A percentile compares a stretch with the other conserved stretches of the same genome.
Evolutionary conservation across 371 early-diverging fungal species (phyloP).

Genomic region (Apophysomyces ossiformis): DNA sequence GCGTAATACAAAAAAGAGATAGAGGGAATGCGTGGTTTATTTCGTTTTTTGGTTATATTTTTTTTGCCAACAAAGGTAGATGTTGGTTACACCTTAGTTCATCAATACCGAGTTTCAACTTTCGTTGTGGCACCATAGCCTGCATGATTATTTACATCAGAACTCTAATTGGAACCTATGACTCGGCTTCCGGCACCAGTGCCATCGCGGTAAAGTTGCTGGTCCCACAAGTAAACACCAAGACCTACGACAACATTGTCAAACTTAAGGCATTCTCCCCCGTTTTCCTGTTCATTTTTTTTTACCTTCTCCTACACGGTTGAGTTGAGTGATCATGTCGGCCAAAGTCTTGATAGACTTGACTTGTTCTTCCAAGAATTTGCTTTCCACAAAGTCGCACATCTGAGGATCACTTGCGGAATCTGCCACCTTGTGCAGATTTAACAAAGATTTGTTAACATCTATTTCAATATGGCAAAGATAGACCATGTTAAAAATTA

Average conservation of each 20-base stretch:
- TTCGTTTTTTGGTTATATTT: background rate
- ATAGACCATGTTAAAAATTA: background rate
- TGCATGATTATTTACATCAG: constrained; percentile 8
- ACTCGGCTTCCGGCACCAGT: constrained; percentile 54
- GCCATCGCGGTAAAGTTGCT: constrained; percentile 56
- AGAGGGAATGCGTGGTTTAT: background rate
- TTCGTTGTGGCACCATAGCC: constrained; percentile 1
- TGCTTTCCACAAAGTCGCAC: constrained; percentile 68
- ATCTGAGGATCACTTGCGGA: constrained; percentile 70
- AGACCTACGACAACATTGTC: constrained; percentile 17
- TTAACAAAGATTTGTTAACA: constrained; percentile 71
- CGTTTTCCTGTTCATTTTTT: background rate
- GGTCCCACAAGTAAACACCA: constrained; percentile 70
- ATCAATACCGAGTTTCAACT: constrained; percentile 10
- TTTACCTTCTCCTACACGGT: constrained; percentile 60
- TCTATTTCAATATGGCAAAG: constrained; percentile 30
- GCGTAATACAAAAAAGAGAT: background rate
- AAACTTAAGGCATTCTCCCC: background rate
- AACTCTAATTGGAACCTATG: constrained; percentile 20
- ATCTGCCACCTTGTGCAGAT: constrained; percentile 68
- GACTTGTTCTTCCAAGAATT: constrained; percentile 70
- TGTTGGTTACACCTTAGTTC: constrained; percentile 2
- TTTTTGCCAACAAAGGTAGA: constrained; percentile 1
- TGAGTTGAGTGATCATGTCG: constrained; percentile 69
- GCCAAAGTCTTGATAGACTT: constrained; percentile 69